These are phyloP conservation scores for Teratosphaeria viscida DNA, from an alignment of 2,329 filamentous ascomycete genomes.

Conservation along the genomic window DNA sequence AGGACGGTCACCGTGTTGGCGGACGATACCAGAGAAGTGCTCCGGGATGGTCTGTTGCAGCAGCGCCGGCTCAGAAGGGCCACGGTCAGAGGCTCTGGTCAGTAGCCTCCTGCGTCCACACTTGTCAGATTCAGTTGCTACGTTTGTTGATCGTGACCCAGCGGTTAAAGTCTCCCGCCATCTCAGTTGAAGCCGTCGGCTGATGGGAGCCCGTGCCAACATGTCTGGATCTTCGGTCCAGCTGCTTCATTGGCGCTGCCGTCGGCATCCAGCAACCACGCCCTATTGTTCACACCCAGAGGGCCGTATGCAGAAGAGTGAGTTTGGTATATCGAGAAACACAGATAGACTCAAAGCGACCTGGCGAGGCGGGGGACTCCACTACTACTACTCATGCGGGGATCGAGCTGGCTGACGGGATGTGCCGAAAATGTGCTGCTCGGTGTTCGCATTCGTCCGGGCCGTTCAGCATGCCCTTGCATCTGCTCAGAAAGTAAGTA, in stretches of 20 bases:
- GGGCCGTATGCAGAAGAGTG: neutral
- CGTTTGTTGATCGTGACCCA: neutral
- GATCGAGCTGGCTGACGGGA: neutral
- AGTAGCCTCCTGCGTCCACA: constrained; percentile 10
- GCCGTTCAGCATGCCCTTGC: neutral
- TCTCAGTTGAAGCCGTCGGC: constrained; percentile 5
- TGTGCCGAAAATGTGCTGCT: neutral
- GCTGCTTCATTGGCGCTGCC: constrained; percentile 7
- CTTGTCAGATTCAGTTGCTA: neutral
- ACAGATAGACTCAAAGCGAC: neutral
- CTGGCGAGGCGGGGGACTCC: neutral
- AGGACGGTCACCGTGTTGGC: constrained; percentile 51
- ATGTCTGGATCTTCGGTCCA: constrained; percentile 6
- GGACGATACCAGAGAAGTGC: constrained; percentile 59
- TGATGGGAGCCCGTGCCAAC: constrained; percentile 13
- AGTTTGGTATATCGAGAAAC: neutral
- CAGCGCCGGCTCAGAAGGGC: constrained; percentile 49
- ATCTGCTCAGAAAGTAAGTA: neutral
- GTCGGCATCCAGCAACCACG: neutral
- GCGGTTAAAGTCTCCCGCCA: neutral
- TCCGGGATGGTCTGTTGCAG: constrained; percentile 59
- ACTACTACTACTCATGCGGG: neutral
- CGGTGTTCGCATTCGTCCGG: neutral
- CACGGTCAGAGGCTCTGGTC: constrained; percentile 20
- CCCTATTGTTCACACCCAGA: neutral